These are phyloP conservation scores for Didymella sp. DNA, from an alignment of 2,329 filamentous ascomycete species.

Conservation along the genomic window DNA sequence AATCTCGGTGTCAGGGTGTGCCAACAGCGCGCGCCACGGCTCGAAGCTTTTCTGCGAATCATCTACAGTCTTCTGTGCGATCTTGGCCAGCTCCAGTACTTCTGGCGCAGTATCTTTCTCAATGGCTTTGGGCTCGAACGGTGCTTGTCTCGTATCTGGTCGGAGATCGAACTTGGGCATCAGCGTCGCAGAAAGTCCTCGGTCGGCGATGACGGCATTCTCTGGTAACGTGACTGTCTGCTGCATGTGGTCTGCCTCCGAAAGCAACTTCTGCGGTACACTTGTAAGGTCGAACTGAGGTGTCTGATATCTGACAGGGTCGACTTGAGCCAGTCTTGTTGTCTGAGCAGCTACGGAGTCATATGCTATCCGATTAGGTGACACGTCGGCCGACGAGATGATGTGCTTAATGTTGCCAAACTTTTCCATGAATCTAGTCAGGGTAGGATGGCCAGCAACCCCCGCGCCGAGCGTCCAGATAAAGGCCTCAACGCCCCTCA, in stretches of 20 bases:
- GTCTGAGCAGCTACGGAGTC: conserved; percentile 71
- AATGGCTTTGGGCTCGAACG: conserved; percentile 57
- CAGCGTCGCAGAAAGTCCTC: conserved; percentile 54
- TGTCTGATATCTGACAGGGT: conserved; percentile 74
- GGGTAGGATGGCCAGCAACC: conserved; percentile 66
- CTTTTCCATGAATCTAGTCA: conserved; percentile 73
- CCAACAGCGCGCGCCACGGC: conserved; percentile 69
- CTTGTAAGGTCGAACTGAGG: conserved; percentile 69
- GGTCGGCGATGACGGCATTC: conserved; percentile 43
- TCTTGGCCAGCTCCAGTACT: conserved; percentile 62
- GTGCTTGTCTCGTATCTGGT: conserved; percentile 35
- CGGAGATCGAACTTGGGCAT: conserved; percentile 55
- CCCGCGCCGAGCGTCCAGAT: conserved; percentile 82
- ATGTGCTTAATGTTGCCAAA: conserved; percentile 72
- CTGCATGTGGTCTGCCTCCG: not conserved
- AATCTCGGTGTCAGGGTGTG: conserved; percentile 78
- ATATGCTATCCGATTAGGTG: conserved; percentile 76
- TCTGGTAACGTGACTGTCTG: conserved; percentile 38
- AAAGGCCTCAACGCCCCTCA: conserved; percentile 70
- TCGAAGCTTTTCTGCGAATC: conserved; percentile 56
- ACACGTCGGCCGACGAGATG: conserved; percentile 76
- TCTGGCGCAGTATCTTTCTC: conserved; percentile 52
- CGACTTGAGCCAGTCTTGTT: conserved; percentile 73
- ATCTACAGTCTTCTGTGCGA: conserved; percentile 48
- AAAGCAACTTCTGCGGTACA: conserved; percentile 37